These are phyloP conservation scores for Cadophora luteo-olivacea DNA, from an alignment of 2,329 filamentous ascomycete species.

Conservation along the genomic window DNA sequence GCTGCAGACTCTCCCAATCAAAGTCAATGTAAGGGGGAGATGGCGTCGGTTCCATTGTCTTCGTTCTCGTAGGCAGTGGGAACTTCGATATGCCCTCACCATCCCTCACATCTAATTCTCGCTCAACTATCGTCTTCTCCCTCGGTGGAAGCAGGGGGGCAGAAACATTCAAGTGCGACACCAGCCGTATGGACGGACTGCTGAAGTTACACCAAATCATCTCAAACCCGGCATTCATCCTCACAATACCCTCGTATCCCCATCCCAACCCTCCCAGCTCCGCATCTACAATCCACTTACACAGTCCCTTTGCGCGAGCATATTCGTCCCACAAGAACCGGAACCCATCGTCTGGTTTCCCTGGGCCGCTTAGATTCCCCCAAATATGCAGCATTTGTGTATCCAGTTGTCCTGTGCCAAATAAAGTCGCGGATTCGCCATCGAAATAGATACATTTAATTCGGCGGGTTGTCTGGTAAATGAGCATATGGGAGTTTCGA, in stretches of 20 bases:
- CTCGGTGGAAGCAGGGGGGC: conserved; percentile 47
- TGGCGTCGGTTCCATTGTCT: conserved; percentile 46
- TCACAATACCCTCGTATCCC: conserved; percentile 57
- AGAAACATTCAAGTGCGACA: conserved; percentile 54
- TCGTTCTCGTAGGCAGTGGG: conserved; percentile 40
- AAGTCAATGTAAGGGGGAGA: conserved; percentile 44
- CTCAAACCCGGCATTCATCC: conserved; percentile 60
- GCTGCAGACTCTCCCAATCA: neutral
- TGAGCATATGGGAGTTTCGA: conserved; percentile 53
- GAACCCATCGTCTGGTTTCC: conserved; percentile 36
- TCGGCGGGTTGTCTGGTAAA: conserved; percentile 53
- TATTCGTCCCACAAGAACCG: conserved; percentile 54
- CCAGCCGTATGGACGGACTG: conserved; percentile 50
- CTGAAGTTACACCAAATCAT: conserved; percentile 59
- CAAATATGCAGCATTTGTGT: conserved; percentile 58
- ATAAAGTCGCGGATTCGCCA: conserved; percentile 56
- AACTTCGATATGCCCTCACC: neutral
- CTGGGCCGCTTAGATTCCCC: conserved; percentile 51
- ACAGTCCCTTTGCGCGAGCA: conserved; percentile 53
- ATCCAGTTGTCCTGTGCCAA: conserved; percentile 54
- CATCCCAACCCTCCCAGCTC: conserved; percentile 53
- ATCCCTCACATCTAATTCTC: neutral
- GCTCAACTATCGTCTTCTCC: conserved; percentile 12
- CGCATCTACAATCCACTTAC: conserved; percentile 51
- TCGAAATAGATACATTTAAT: conserved; percentile 57